Percentiles rank a stretch among this genome's conserved stretches.
Evolutionary conservation across 768 basidiomycete species (phyloP).

Genomic region (Rhizopogon sp.): DNA sequence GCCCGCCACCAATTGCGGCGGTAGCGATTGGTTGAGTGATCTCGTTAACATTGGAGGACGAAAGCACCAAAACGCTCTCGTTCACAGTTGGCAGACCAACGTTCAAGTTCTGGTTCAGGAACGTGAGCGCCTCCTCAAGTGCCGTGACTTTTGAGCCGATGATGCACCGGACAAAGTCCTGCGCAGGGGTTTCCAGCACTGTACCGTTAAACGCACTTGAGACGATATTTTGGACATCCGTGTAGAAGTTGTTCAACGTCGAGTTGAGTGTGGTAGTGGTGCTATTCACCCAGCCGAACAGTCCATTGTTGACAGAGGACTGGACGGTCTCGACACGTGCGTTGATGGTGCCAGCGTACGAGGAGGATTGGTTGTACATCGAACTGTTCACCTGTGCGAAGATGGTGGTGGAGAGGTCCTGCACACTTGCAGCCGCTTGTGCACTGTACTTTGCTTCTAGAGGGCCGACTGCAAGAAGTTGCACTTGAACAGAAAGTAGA

Average conservation of each 20-base stretch:
- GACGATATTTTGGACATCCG: conserved; percentile 78
- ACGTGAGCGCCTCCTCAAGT: conserved; percentile 84
- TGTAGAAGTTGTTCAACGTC: conserved; percentile 84
- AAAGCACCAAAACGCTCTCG: conserved; percentile 70
- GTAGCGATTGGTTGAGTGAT: conserved; percentile 74
- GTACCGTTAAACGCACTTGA: conserved; percentile 77
- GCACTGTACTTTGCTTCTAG: conserved; percentile 64
- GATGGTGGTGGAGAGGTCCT: conserved; percentile 68
- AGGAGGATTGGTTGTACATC: conserved; percentile 76
- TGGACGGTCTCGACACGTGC: conserved; percentile 64
- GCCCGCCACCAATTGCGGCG: conserved; percentile 68
- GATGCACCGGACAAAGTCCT: conserved; percentile 85
- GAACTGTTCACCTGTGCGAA: conserved; percentile 72
- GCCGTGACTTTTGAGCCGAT: conserved; percentile 89
- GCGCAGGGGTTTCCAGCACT: conserved; percentile 72
- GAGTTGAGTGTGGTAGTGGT: conserved; percentile 85
- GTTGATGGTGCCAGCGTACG: conserved; percentile 80
- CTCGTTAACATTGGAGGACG: conserved; percentile 65
- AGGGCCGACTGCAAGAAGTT: conserved; percentile 74
- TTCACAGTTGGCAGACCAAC: conserved; percentile 79
- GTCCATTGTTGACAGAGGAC: conserved; percentile 71
- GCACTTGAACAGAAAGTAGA: conserved; percentile 79
- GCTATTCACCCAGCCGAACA: conserved; percentile 94
- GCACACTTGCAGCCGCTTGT: conserved; percentile 53
- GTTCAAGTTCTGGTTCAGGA: conserved; percentile 83